Evolutionary conservation across 805 yeast species (phyloP).

Genomic region (Yarrowia bubula): DNA sequence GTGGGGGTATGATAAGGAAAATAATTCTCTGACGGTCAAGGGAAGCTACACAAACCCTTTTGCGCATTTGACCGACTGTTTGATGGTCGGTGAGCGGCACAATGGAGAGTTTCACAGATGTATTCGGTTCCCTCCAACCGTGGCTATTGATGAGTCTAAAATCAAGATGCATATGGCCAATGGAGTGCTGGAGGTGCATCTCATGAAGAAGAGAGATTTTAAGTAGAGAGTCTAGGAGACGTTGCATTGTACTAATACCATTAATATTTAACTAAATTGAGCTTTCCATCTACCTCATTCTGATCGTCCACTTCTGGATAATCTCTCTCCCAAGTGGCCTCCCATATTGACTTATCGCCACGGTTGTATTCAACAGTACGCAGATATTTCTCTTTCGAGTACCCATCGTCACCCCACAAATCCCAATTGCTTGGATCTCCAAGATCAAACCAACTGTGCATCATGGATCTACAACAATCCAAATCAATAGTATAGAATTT

Average conservation of each 20-base stretch:
- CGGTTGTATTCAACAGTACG: not conserved
- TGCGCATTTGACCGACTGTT: not conserved
- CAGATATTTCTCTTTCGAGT: not conserved
- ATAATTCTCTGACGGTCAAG: not conserved
- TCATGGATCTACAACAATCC: too few species aligned
- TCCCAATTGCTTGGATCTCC: too few species aligned
- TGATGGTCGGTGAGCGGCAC: not conserved
- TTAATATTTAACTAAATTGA: too few species aligned
- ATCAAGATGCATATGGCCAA: conserved; percentile 9
- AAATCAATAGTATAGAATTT: too few species aligned
- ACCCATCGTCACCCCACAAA: not conserved
- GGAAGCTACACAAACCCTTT: conserved; percentile 1
- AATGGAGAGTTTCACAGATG: not conserved
- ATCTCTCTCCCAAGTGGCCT: too few species aligned
- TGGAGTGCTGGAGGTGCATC: conserved; percentile 5
- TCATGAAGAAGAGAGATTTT: not conserved
- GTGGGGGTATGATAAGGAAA: not conserved
- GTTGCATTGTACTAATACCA: not conserved
- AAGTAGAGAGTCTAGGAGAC: too few species aligned
- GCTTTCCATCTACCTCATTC: too few species aligned
- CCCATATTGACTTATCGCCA: too few species aligned
- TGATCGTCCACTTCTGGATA: too few species aligned
- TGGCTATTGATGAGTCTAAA: not conserved
- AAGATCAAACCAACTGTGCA: too few species aligned
- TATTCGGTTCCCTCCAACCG: not conserved